Conservation (phyloP, 163 green algal genomes). For the Scenedesmus sp. region DNA sequence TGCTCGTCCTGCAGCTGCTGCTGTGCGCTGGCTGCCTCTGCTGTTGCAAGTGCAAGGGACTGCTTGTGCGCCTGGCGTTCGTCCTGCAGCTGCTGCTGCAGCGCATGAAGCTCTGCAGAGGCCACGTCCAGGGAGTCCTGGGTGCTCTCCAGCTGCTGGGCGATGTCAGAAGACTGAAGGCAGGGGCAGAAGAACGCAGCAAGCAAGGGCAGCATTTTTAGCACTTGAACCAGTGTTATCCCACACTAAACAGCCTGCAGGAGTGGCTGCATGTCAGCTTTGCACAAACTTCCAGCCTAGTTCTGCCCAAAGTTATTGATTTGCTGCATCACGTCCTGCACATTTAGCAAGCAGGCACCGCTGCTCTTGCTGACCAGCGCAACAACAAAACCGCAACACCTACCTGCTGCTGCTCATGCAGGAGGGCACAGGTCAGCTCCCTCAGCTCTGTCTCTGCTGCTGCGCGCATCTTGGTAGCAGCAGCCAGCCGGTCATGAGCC, state of each 20-base stretch:
- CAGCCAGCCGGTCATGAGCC: conserved; percentile 10
- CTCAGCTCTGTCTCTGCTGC: conserved; percentile 23
- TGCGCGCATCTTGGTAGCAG: conserved; percentile 6
- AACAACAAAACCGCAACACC: neutral
- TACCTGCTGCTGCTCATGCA: conserved; percentile 36
- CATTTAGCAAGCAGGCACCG: neutral
- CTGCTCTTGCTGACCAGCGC: neutral
- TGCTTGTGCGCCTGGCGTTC: conserved; percentile 20
- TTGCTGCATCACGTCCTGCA: neutral
- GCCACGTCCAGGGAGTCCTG: neutral
- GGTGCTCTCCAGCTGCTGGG: conserved; percentile 26
- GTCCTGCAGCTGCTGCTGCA: conserved; percentile 43
- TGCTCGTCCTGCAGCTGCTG: conserved; percentile 28
- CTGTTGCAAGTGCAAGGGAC: neutral
- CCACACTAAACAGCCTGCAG: too few species aligned
- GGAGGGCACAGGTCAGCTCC: conserved; percentile 28
- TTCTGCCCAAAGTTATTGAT: neutral
- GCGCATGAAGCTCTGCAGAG: neutral
- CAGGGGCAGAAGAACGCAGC: neutral
- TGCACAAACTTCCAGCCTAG: too few species aligned
- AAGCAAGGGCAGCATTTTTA: too few species aligned
- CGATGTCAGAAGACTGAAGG: conserved; percentile 26
- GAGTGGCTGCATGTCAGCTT: too few species aligned
- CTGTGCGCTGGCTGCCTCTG: neutral
- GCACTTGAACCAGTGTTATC: too few species aligned